phyloP scores from a whole-genome alignment of 2,329 filamentous ascomycete species.

The Penicillium glabrum region DNA sequence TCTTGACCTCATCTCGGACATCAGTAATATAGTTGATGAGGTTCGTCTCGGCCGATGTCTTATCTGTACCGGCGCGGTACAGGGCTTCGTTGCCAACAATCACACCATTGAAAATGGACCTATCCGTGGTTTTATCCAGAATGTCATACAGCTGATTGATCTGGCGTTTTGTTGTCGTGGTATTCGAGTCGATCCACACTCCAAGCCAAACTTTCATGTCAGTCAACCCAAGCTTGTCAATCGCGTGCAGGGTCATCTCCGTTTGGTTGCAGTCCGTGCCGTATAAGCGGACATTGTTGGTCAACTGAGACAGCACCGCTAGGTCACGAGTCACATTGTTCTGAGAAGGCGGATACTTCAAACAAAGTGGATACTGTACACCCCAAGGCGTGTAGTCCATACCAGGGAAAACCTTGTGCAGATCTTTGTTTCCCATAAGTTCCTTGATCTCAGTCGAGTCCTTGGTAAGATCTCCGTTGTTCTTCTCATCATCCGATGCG shows the following conservation, averaged over 20 bases:
- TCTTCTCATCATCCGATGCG: constrained; percentile 58
- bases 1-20: constrained; percentile 71
- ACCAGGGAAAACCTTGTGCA: constrained; percentile 92
- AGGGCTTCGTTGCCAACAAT: constrained; percentile 66
- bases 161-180: constrained; percentile 80
- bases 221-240: constrained; percentile 68
- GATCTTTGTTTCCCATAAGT: constrained; percentile 73
- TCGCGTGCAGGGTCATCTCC: constrained; percentile 83
- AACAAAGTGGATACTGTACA: constrained; percentile 82
- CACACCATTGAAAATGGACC: constrained; percentile 58
- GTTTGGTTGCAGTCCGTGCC: constrained; percentile 98
- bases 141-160: constrained; percentile 81
- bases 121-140: constrained; percentile 56
- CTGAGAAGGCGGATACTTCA: constrained; percentile 75
- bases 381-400: constrained; percentile 95
- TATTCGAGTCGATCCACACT: constrained; percentile 85
- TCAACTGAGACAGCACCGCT: constrained; percentile 85
- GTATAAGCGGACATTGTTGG: constrained; percentile 83
- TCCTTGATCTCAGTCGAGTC: constrained; percentile 77
- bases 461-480: constrained; percentile 70
- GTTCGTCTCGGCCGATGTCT: constrained; percentile 64
- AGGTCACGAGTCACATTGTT: constrained; percentile 93
- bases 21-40: constrained; percentile 65
- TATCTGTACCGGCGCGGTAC: constrained; percentile 48
- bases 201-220: constrained; percentile 91